Conservation (phyloP, 345 rosid genomes). For the Lepidium sativum region DNA sequence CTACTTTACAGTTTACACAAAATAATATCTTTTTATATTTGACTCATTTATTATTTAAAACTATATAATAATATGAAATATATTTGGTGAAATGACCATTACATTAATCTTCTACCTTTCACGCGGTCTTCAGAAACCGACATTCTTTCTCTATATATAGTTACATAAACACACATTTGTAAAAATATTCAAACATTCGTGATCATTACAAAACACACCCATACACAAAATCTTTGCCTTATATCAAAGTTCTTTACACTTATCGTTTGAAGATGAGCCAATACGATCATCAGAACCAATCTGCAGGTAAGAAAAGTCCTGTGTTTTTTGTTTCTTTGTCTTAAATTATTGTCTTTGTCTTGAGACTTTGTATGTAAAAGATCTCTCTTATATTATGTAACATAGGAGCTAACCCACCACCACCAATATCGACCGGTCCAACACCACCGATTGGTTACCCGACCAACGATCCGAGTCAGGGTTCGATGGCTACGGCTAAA, state of each 20-base stretch:
- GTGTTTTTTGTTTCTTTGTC: neutral
- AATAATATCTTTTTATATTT: neutral
- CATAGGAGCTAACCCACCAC: slow-evolving; percentile 16
- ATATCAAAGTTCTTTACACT: neutral
- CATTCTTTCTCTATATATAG: neutral
- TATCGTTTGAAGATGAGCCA: slow-evolving; percentile 14
- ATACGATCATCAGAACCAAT: slow-evolving; percentile 4
- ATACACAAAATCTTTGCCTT: neutral
- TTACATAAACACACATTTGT: slow-evolving; percentile 7
- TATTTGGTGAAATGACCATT: too few species aligned
- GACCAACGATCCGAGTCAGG: slow-evolving; percentile 4
- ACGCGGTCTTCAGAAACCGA: too few species aligned
- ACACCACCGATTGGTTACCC: slow-evolving; percentile 23
- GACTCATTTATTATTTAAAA: neutral
- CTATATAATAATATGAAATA: too few species aligned
- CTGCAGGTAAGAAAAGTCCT: neutral
- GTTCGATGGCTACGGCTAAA: slow-evolving; percentile 14
- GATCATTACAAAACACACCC: neutral
- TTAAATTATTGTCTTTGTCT: neutral
- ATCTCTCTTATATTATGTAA: neutral
- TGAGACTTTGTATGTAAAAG: neutral
- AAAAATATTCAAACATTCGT: neutral
- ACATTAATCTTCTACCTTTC: slow-evolving; percentile 7
- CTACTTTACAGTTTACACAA: neutral
- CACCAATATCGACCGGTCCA: slow-evolving; percentile 23